Evolutionary conservation across 1,284 basidiomycete species (phyloP), one percentile per base, ranked within the genome.

Genomic region (Ganoderma leucocontextum): DNA sequence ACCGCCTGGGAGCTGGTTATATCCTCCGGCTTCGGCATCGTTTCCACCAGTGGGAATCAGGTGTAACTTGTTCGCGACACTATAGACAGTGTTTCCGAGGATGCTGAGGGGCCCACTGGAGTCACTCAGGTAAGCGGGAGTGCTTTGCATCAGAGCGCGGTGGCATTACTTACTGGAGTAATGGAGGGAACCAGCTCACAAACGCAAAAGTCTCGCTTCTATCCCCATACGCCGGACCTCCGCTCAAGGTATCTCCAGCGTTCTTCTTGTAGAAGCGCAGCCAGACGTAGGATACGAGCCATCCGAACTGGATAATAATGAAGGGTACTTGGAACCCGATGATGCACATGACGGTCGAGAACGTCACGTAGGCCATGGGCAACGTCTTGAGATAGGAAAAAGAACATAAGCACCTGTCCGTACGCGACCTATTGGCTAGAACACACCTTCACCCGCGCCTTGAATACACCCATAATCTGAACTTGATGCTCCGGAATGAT

Each of bases 401-500:
- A n/a, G 33, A 22, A 4, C 29, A 39, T 39, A 36, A 39, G 58
- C 36, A 61, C 42, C 35, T 61, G 29, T 58, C 62, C 64, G 29
- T n/a, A 38, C 65, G 69, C 59, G 65, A 44, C 38, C 66, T 72
- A 42, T 36, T 60, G 25, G 17, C 41, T 36, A 62, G 13, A 61
- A 55, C 49, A 29, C n/a, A 94, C 96, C 89, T 98, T 99, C 74
- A 99, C 96, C 62, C 95, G 89, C 60, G 93, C 86, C 78, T 92
- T 96, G 74, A 98, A 78, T 41, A 95, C 83, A 47, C 96, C 95
- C 72, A 99, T 86, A 17, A 99, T 77, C 78, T 99, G 97, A 7
- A 99, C 91, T 80, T 98, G 97, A 76, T 99, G 96, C 79, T 99
- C 97, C 35, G 98, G 97, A 73, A 99, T 98, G 66, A 98, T 83